Evolutionary conservation across 805 yeast species (phyloP), one percentile per base, ranked within the genome.

Genomic region (Myxozyma nipponensis): DNA sequence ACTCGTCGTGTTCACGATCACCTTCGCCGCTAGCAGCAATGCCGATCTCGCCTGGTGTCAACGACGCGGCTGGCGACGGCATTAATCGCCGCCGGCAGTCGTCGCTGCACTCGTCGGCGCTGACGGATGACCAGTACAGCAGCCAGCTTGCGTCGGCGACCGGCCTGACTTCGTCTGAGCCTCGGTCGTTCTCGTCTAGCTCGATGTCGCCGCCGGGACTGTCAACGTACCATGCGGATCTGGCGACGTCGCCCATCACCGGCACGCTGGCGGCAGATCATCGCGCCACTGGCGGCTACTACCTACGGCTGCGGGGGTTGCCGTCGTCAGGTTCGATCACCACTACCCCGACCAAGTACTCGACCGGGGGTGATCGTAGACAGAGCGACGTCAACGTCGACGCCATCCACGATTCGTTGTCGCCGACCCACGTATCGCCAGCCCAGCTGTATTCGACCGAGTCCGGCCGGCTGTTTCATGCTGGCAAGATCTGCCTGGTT

Each of bases 401-500:
- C 62, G 87, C 83, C 42, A 87, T 87, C 30, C 96, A 88, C 63
- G 76, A 77, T 36, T 72, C 74, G 32, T 72, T 81, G 18, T 77
- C 79, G 35, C 77, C 82, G 22, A 75, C 77, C 55, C 83, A 83
- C 62, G 78, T 86, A 17, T 83, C 93, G 1, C 96, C 97, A 1
- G 97, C 95, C 0, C 98, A 91, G 69, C 72, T 90, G 40, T 91
- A 91, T 66, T 83, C 95, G 10, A 91, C 98, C 0, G 96, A 88
- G 50, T 81, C 90, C 0, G 98, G 98, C 0, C 78, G 88, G 57
- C 74, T 93, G 61, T 93, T 87, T 71, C 98, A 93, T 63, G 98
- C 98, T 3, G 98, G 98, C 2, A 86, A 87, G 62, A 81, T 93
- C 39, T 81, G 95, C 61, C 84, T 93, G 46, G 87, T 85, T 3